phyloP scores from a whole-genome alignment of 306 rosid species.

The Neltuma alba region DNA sequence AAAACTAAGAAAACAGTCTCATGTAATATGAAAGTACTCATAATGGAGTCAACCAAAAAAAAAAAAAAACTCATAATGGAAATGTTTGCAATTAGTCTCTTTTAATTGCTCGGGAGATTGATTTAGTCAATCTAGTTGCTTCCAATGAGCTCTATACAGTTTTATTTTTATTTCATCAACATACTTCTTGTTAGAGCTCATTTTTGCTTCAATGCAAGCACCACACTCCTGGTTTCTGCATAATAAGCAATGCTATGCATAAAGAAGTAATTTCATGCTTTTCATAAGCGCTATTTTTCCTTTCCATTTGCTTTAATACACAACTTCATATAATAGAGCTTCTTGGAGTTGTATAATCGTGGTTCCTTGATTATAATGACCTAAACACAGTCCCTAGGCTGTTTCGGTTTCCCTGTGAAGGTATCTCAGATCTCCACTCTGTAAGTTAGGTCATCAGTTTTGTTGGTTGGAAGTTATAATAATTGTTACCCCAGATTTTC shows the following conservation, averaged over 20 bases:
- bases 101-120: conserved; percentile 26
- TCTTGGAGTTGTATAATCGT: conserved; percentile 23
- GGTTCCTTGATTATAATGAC: neutral
- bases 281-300: conserved; percentile 24
- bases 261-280: conserved; percentile 9
- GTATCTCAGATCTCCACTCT: neutral
- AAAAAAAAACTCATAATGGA: no score
- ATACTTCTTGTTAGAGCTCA: conserved; percentile 2
- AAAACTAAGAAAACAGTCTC: conserved; percentile 22
- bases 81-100: neutral
- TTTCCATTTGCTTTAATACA: conserved; percentile 2
- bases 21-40: neutral
- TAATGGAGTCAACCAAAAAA: no score
- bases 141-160: conserved; percentile 8
- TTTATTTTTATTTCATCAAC: neutral
- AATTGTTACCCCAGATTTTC: neutral
- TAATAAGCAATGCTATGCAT: neutral
- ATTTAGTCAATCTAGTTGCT: conserved; percentile 2
- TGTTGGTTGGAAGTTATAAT: conserved; percentile 9
- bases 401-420: neutral
- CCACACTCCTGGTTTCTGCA: conserved; percentile 2
- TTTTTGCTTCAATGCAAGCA: neutral
- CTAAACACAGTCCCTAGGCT: neutral
- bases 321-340: neutral
- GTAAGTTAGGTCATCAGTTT: neutral